Base-by-base conservation (phyloP, 768 basidiomycete genomes). In the Hericium erinaceus region DNA sequence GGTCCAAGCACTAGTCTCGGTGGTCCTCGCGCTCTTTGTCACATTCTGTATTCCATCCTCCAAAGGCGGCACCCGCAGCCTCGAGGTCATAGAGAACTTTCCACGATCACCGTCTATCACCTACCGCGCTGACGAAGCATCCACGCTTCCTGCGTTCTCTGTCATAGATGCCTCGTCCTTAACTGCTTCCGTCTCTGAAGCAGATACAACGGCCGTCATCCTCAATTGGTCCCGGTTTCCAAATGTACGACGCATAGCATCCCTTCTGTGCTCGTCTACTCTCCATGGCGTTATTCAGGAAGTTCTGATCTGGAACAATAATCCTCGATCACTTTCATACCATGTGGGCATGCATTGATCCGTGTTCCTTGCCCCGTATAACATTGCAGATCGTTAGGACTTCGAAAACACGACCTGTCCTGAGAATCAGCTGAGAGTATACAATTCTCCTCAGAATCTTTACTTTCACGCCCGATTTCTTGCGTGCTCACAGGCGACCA, bases 171-270 rank as follows among this genome's bases (percentile, higher is more conserved):
- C 18, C n/a, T 46, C 44, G n/a, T n/a, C 16, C 44, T 33, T 33
- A 8, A 10, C 13, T 26, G 48, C 52, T 54, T 48, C 18, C 16
- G 10, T 50, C 24, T 40, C 9, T 41, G 20, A 39, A 15, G 16
- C 38, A 28, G 48, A 55, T 39, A 57, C 49, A 7, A 57, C 81
- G 6, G 80, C 78, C 7, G 70, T 87, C 41, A 64, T 88, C 40
- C 71, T 87, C 46, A 87, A 87, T 67, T 87, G 85, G 86, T 81
- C 80, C 52, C 77, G 83, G 16, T 74, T 85, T 22, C 70, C 75
- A 0, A 89, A 88, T 60, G 81, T 88, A 44, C 64, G 77, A 41
- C 74, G 74, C 52, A 82, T 88, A 54, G 73, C 74, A 16, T 75
- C 77, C 22, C 64, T 74, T 22, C 72, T 87, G 13, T 87, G 85